Base-by-base conservation (phyloP, 2,329 filamentous ascomycete genomes). In the Trematosphaeria pertusa region DNA sequence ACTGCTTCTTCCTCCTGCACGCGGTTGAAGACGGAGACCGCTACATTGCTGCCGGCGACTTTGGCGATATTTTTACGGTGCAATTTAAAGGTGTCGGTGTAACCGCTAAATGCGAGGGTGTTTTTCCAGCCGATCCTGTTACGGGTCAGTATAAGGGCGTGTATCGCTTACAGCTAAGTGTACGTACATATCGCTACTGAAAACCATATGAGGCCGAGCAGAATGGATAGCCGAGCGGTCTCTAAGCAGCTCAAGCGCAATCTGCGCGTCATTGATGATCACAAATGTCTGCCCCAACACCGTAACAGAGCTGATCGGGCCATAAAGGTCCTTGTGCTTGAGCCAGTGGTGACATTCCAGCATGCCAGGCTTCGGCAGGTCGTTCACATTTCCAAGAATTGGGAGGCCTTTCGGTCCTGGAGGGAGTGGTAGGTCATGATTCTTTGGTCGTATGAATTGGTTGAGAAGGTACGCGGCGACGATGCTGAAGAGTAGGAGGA, bases 321-420 rank as follows among this genome's bases (percentile, higher is more conserved):
- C 62, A 35, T 67, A 67, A 9, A 59, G 38, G 7, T 71, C 62
- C 53, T 76, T 78, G 48, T 75, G 70, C 34, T 77, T 64, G 1
- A 73, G 43, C 75, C 75, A 78, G 42, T 78, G 74, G 15, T 70
- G 49, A 58, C 65, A 75, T 40, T 78, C 76, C 7, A 65, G 69
- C 30, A 52, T 52, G 0, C 67, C 70, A 7, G 64, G 45, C 0
- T 69, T 60, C 0, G 80, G 80, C 9, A 83, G 61, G 50, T 82
- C 78, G 1, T 55, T 50, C 12, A 82, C 51, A 53, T 82, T 83
- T 3, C 81, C 81, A 3, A 83, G 21, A 0, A 83, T 11, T 0
- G 78, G 78, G 5, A 77, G 58, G 0, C 71, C 72, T 28, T 69
- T 78, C 0, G 81, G 81, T 0, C 81, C 81, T 1, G 80, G 81